Evolutionary conservation across 306 rosid genomes (phyloP).

Genomic region (Cucurbita argyrosperma): DNA sequence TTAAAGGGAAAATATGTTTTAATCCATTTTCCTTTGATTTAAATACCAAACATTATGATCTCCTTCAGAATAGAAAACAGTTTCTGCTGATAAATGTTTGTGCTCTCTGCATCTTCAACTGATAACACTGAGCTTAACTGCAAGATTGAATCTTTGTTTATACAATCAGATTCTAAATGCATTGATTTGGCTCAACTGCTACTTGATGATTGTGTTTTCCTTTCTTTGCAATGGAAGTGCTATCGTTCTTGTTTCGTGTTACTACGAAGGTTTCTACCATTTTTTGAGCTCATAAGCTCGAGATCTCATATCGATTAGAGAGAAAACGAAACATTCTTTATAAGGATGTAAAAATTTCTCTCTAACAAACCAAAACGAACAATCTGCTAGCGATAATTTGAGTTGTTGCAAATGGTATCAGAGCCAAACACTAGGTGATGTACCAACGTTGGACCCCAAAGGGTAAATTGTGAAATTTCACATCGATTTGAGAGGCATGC

Average conservation of each 20-base stretch:
- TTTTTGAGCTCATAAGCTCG: too few species aligned
- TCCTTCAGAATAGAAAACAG: neutral
- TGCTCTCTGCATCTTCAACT: neutral
- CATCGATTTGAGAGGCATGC: too few species aligned
- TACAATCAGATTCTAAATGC: neutral
- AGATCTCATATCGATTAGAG: too few species aligned
- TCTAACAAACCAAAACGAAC: too few species aligned
- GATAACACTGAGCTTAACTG: neutral
- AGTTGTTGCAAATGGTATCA: too few species aligned
- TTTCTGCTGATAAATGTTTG: neutral
- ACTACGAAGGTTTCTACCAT: too few species aligned
- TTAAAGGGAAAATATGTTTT: constrained; percentile 1
- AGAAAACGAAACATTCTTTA: too few species aligned
- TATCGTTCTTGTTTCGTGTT: neutral
- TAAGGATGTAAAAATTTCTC: too few species aligned
- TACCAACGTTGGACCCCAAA: too few species aligned
- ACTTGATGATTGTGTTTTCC: neutral
- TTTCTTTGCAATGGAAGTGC: neutral
- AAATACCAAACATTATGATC: neutral
- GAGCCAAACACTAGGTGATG: too few species aligned
- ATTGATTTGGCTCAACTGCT: neutral
- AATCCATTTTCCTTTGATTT: constrained; percentile 6
- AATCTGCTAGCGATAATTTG: too few species aligned
- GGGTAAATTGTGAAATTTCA: too few species aligned
- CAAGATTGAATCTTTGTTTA: neutral